Conservation (phyloP, 208 protist genomes). For the Wallacemonas sp. region DNA sequence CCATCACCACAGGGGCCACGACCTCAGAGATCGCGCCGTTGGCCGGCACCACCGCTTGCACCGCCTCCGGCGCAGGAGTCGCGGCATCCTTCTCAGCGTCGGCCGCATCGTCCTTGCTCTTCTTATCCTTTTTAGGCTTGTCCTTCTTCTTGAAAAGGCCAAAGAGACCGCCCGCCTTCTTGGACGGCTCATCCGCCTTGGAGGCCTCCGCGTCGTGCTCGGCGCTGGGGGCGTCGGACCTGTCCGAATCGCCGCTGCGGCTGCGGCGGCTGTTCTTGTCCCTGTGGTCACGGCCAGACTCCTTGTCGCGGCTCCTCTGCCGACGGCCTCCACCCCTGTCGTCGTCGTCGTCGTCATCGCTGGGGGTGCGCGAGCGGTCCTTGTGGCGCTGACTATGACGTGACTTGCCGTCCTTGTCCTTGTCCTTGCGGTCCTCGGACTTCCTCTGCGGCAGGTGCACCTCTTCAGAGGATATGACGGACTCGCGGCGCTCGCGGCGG, state of each 20-base stretch:
- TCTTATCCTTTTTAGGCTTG: conserved; percentile 19
- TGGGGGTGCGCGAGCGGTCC: neutral
- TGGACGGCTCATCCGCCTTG: neutral
- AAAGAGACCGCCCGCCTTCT: conserved; percentile 16
- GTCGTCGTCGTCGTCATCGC: neutral
- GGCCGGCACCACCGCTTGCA: too few species aligned
- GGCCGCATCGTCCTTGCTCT: neutral
- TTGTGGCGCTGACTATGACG: neutral
- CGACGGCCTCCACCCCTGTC: neutral
- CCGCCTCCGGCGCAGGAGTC: neutral
- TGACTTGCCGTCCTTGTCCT: neutral
- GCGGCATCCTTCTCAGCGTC: too few species aligned
- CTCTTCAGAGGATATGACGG: conserved; percentile 13
- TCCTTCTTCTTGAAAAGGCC: conserved; percentile 18
- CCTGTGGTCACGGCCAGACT: neutral
- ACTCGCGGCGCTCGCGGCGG: neutral
- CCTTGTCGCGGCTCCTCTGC: neutral
- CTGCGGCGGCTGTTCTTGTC: neutral
- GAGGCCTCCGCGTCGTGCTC: neutral
- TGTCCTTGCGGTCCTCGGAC: conserved; percentile 1
- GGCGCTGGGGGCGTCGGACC: neutral
- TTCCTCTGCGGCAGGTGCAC: neutral
- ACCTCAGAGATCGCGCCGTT: too few species aligned
- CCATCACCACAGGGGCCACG: neutral
- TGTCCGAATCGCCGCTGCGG: neutral